A percentile compares a stretch with the other conserved stretches of the same genome.
phyloP scores from a whole-genome alignment of 495 filamentous ascomycete species.

The Physcia stellaris region DNA sequence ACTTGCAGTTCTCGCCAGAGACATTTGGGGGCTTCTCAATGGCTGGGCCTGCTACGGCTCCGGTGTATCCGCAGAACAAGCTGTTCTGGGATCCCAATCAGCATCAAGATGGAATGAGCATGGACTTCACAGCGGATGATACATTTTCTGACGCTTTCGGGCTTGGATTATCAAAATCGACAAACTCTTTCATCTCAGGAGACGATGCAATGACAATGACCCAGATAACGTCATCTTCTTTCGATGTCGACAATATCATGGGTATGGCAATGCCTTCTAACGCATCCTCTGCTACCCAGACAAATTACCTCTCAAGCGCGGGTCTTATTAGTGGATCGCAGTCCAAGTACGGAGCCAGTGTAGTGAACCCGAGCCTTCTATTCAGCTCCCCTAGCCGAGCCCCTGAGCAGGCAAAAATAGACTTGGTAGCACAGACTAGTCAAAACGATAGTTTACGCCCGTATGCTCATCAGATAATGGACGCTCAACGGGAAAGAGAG shows the following conservation, averaged over 20 bases:
- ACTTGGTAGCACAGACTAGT: conserved; percentile 24
- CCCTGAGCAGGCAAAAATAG: conserved; percentile 28
- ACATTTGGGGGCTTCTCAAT: conserved; percentile 57
- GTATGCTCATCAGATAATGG: conserved; percentile 45
- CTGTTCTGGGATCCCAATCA: conserved; percentile 62
- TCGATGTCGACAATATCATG: conserved; percentile 2
- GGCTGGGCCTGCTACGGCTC: conserved; percentile 55
- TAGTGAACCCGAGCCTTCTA: conserved; percentile 40
- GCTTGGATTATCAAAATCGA: conserved; percentile 2
- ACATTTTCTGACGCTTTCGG: conserved; percentile 13
- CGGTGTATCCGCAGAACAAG: conserved; percentile 49
- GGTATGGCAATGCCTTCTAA: background rate
- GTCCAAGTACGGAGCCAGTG: conserved; percentile 7
- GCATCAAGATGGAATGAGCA: conserved; percentile 37
- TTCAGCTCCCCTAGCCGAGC: conserved; percentile 35
- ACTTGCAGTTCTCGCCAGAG: conserved; percentile 48
- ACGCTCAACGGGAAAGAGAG: conserved; percentile 38
- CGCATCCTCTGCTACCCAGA: background rate
- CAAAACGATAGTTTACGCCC: conserved; percentile 30
- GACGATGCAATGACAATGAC: background rate
- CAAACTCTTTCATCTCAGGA: conserved; percentile 11
- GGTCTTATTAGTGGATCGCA: background rate
- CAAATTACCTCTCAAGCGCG: conserved; percentile 1
- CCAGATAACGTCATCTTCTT: conserved; percentile 7
- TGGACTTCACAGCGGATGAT: conserved; percentile 26